Conservation (phyloP, 2,329 filamentous ascomycete genomes). For the Botrytis deweyae region DNA sequence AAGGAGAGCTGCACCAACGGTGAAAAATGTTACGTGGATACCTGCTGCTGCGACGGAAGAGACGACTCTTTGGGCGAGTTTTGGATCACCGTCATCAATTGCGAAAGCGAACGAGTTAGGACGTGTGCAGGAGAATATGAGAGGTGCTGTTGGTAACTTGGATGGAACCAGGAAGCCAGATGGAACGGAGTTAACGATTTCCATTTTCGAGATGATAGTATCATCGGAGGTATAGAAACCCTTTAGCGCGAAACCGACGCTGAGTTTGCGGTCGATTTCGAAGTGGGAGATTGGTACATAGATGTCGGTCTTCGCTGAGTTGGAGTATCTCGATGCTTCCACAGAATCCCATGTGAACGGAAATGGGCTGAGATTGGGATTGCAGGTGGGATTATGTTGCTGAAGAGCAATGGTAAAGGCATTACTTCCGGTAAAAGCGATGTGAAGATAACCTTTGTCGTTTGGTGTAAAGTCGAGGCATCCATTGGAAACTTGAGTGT, state of each 20-base stretch:
- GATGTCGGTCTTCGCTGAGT: conserved; percentile 50
- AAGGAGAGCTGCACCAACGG: conserved; percentile 61
- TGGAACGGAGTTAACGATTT: conserved; percentile 59
- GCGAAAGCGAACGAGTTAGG: conserved; percentile 71
- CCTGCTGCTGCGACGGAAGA: conserved; percentile 58
- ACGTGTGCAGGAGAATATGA: conserved; percentile 63
- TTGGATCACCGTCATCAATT: conserved; percentile 66
- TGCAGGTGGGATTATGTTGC: conserved; percentile 63
- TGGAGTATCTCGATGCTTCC: conserved; percentile 60
- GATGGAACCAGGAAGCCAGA: conserved; percentile 51
- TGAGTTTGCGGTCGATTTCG: conserved; percentile 55
- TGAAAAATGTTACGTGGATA: conserved; percentile 71
- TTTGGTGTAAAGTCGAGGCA: conserved; percentile 58
- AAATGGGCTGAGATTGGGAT: conserved; percentile 55
- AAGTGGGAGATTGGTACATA: conserved; percentile 69
- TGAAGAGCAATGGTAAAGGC: conserved; percentile 64
- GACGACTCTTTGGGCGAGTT: conserved; percentile 59
- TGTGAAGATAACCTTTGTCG: conserved; percentile 60
- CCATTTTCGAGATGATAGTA: conserved; percentile 55
- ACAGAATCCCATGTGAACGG: conserved; percentile 68
- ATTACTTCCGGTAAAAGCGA: conserved; percentile 60
- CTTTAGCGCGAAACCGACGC: conserved; percentile 60
- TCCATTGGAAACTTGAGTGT: conserved; percentile 55
- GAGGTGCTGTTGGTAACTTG: conserved; percentile 60
- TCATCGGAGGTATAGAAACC: conserved; percentile 59